Evolutionary conservation across 2,329 filamentous ascomycete species (phyloP).

Genomic region (Plenodomus lindquistii): DNA sequence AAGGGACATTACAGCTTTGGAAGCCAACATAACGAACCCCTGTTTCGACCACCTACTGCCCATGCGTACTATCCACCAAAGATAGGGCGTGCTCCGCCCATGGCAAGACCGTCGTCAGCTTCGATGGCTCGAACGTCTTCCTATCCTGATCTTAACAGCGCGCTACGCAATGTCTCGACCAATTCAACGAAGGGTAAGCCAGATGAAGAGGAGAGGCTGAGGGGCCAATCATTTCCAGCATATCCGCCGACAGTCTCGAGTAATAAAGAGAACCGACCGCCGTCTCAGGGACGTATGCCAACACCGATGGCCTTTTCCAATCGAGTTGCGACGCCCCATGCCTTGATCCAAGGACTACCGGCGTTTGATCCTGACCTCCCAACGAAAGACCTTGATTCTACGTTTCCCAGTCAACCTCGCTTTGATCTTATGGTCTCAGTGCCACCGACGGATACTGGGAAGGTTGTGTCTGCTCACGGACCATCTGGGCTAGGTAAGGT

Average conservation of each 20-base stretch:
- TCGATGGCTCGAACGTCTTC: constrained; percentile 29
- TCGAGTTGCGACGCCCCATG: constrained; percentile 24
- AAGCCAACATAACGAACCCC: constrained; percentile 3
- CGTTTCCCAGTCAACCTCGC: background rate
- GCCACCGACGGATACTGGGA: constrained; percentile 6
- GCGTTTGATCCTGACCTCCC: constrained; percentile 23
- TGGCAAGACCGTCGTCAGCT: constrained; percentile 26
- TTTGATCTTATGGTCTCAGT: background rate
- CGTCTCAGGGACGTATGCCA: constrained; percentile 13
- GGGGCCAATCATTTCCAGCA: background rate
- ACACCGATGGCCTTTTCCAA: constrained; percentile 12
- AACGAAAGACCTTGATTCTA: constrained; percentile 21
- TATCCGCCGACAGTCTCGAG: constrained; percentile 11
- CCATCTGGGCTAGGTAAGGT: constrained; percentile 13
- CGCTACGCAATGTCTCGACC: constrained; percentile 12
- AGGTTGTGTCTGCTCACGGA: constrained; percentile 19
- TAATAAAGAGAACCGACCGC: constrained; percentile 23
- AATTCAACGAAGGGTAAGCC: constrained; percentile 7
- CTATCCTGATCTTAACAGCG: constrained; percentile 21
- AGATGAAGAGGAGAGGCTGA: background rate
- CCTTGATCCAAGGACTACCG: constrained; percentile 15
- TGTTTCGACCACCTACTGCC: constrained; percentile 3
- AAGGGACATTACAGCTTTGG: constrained; percentile 1
- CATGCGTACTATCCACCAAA: constrained; percentile 19
- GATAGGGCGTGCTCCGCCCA: constrained; percentile 15